These are phyloP conservation scores for Raffaelea arxii DNA, from an alignment of 2,329 filamentous ascomycete species.

Conservation along the genomic window DNA sequence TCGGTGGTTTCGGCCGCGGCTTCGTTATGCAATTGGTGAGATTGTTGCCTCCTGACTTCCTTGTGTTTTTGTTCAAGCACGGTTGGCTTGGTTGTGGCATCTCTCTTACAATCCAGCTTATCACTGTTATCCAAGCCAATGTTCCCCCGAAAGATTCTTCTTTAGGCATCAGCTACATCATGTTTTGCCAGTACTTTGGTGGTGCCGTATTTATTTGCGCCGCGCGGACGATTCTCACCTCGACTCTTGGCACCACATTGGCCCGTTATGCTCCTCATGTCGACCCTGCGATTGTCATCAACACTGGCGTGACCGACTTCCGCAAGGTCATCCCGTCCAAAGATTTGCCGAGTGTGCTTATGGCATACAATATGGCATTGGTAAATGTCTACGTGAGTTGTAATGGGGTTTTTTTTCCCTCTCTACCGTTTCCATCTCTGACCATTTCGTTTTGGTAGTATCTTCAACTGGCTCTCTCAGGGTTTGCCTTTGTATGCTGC, in stretches of 20 bases:
- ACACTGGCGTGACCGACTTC: constrained; percentile 30
- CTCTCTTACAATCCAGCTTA: constrained; percentile 33
- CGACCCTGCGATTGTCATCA: constrained; percentile 37
- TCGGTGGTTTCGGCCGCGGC: constrained; percentile 26
- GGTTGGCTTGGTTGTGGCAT: too few relatives aligned
- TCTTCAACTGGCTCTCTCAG: constrained; percentile 7
- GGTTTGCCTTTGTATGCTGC: constrained; percentile 1
- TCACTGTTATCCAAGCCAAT: constrained; percentile 42
- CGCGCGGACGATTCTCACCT: constrained; percentile 58
- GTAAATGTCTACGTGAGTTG: constrained; percentile 7
- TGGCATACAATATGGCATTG: constrained; percentile 8
- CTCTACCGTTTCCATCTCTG: background rate
- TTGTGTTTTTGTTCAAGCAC: constrained; percentile 27
- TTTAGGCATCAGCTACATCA: constrained; percentile 39
- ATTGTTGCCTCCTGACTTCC: background rate
- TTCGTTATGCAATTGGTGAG: constrained; percentile 10
- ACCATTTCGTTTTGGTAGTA: constrained; percentile 3
- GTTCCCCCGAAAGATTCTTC: constrained; percentile 38
- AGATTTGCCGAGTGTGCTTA: background rate
- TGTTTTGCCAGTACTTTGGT: constrained; percentile 56
- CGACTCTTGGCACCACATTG: constrained; percentile 47
- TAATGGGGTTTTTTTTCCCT: too few relatives aligned
- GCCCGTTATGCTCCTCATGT: constrained; percentile 31
- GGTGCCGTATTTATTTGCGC: constrained; percentile 57
- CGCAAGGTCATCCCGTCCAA: constrained; percentile 3